A percentile compares a stretch with the other conserved stretches of the same genome.
Evolutionary conservation across 306 rosid species (phyloP).

Genomic region (Prunus salicina): DNA sequence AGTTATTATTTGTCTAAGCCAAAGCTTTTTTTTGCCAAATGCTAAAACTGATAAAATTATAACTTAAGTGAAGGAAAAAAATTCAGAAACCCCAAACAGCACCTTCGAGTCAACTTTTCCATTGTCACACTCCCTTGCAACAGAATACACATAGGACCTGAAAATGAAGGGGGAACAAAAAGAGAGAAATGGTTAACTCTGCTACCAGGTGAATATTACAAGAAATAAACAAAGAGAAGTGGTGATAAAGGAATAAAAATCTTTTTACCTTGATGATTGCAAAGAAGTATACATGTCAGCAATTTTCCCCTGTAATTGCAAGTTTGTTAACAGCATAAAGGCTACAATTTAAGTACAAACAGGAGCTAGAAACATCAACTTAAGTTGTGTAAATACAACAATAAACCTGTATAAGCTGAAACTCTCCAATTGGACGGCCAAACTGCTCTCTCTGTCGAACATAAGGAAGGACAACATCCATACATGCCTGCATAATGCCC

Average conservation of each 20-base stretch:
- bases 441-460: conserved; percentile 93
- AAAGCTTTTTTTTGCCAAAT: not conserved
- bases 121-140: conserved; percentile 92
- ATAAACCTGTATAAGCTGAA: conserved; percentile 88
- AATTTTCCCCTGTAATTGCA: conserved; percentile 69
- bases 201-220: conserved; percentile 9
- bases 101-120: conserved; percentile 85
- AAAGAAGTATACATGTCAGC: conserved; percentile 93
- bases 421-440: conserved; percentile 95
- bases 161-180: not conserved
- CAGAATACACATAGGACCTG: conserved; percentile 95
- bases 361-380: conserved; percentile 2
- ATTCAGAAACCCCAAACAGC: conserved; percentile 10
- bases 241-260: conserved; percentile 18
- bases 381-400: conserved; percentile 12
- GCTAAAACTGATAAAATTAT: not conserved
- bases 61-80: conserved; percentile 4
- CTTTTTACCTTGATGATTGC: conserved; percentile 80
- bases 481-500: conserved; percentile 94
- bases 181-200: conserved; percentile 16
- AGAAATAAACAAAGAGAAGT: not conserved
- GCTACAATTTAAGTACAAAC: conserved; percentile 4
- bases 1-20: not conserved
- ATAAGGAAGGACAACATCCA: conserved; percentile 85
- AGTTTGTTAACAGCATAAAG: conserved; percentile 18